Evolutionary conservation across 139 green algal species (phyloP).

Genomic region (Picochlorum sp.): DNA sequence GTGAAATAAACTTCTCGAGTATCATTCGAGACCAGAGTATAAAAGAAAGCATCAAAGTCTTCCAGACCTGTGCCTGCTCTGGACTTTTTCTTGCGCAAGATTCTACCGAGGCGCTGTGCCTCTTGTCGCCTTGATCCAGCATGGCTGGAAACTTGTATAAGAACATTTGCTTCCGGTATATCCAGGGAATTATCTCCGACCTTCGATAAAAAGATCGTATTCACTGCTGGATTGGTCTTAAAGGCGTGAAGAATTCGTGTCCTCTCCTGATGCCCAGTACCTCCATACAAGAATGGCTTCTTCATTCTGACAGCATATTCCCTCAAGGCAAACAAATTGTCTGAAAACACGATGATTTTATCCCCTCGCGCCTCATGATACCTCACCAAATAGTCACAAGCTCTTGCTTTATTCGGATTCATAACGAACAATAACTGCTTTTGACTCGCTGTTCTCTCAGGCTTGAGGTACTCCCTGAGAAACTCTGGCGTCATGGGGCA

Average conservation of each 20-base stretch:
- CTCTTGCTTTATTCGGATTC: constrained; percentile 96
- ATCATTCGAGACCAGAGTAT: constrained; percentile 96
- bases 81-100: constrained; percentile 86
- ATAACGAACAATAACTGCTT: constrained; percentile 89
- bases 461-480: constrained; percentile 81
- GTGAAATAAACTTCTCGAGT: constrained; percentile 97
- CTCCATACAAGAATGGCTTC: constrained; percentile 93
- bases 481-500: constrained; percentile 88
- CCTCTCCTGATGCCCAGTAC: constrained; percentile 79
- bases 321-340: constrained; percentile 96
- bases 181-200: constrained; percentile 98
- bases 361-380: constrained; percentile 81
- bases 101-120: constrained; percentile 92
- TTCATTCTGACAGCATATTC: constrained; percentile 81
- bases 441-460: constrained; percentile 37
- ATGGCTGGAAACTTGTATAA: constrained; percentile 96
- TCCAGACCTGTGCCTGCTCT: constrained; percentile 34
- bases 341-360: constrained; percentile 94
- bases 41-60: constrained; percentile 98
- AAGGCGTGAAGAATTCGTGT: constrained; percentile 90
- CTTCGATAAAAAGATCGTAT: constrained; percentile 99
- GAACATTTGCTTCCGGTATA: constrained; percentile 98
- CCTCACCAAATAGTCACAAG: constrained; percentile 90
- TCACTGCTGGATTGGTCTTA: constrained; percentile 84
- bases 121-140: constrained; percentile 89